Evolutionary conservation across 2,329 filamentous ascomycete species (phyloP).

Genomic region (Fusarium buharicum): DNA sequence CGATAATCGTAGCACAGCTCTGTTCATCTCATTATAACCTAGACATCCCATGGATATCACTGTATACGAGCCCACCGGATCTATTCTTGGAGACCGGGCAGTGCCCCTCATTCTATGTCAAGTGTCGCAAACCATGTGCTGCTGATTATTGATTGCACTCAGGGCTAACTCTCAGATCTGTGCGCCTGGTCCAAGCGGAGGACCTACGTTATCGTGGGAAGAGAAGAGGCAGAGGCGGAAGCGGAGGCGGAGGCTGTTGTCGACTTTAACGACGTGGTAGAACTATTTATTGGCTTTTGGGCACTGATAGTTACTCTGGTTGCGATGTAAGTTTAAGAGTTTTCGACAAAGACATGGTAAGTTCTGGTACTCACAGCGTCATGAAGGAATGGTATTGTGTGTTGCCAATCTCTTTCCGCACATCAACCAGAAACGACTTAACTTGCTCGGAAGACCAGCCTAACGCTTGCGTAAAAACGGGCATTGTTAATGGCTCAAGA

Average conservation of each 20-base stretch:
- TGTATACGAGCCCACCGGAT: conserved; percentile 6
- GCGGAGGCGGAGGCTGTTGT: conserved; percentile 24
- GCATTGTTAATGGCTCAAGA: conserved; percentile 38
- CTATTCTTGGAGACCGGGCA: not conserved
- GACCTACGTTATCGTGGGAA: conserved; percentile 1
- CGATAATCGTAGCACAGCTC: not conserved
- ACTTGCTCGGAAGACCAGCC: conserved; percentile 38
- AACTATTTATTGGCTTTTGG: conserved; percentile 29
- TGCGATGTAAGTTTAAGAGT: conserved; percentile 8
- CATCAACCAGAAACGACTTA: conserved; percentile 29
- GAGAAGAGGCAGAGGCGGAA: conserved; percentile 26
- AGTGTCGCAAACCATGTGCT: not conserved
- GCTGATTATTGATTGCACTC: not conserved
- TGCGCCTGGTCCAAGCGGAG: conserved; percentile 1
- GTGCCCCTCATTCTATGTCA: not conserved
- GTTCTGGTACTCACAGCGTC: conserved; percentile 34
- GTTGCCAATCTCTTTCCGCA: conserved; percentile 36
- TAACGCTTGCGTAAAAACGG: conserved; percentile 36
- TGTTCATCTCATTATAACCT: conserved; percentile 3
- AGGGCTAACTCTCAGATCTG: not conserved
- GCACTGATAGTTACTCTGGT: conserved; percentile 33
- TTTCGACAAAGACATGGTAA: conserved; percentile 1
- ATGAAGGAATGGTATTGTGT: conserved; percentile 42
- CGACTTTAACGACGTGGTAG: conserved; percentile 22
- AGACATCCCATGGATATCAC: conserved; percentile 7